These are phyloP conservation scores for Sinapis alba DNA, from an alignment of 441 rosid species.

Conservation along the genomic window DNA sequence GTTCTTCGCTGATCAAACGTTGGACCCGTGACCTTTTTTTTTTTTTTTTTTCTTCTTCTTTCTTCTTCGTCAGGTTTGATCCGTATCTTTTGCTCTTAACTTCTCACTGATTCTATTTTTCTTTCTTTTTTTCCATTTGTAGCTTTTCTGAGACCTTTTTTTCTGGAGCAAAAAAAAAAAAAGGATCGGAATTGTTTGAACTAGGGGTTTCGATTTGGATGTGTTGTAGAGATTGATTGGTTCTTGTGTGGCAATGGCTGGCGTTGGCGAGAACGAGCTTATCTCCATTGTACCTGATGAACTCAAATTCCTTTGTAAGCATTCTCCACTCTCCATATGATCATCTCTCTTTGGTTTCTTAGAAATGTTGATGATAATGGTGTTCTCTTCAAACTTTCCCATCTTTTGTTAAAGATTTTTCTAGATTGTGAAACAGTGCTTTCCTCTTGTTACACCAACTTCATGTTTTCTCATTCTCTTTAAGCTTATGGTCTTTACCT, in stretches of 20 bases:
- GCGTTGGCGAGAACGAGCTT: conserved; percentile 63
- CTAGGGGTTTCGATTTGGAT: conserved; percentile 12
- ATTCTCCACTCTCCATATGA: conserved; percentile 10
- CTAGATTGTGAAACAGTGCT: too few relatives aligned
- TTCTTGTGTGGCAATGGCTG: conserved; percentile 53
- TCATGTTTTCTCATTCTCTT: not conserved
- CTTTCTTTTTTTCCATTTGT: not conserved
- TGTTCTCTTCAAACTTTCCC: too few relatives aligned
- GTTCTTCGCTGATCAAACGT: conserved; percentile 30
- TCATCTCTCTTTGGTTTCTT: conserved; percentile 2
- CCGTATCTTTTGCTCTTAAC: conserved; percentile 7
- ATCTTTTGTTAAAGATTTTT: too few relatives aligned
- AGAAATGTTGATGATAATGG: not conserved
- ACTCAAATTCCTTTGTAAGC: conserved; percentile 77
- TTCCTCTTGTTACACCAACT: not conserved
- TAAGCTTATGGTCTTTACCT: conserved; percentile 1
- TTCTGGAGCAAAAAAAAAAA: not conserved
- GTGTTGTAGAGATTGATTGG: conserved; percentile 33
- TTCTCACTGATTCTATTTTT: not conserved
- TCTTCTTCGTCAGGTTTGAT: conserved; percentile 29
- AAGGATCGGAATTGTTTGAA: conserved; percentile 5
- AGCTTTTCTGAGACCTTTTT: not conserved
- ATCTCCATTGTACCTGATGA: conserved; percentile 93
- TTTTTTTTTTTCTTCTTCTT: not conserved
- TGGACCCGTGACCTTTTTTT: conserved; percentile 44